These are phyloP conservation scores for Allantophomopsis cytisporea DNA, from an alignment of 2,329 filamentous ascomycete species.

Conservation along the genomic window DNA sequence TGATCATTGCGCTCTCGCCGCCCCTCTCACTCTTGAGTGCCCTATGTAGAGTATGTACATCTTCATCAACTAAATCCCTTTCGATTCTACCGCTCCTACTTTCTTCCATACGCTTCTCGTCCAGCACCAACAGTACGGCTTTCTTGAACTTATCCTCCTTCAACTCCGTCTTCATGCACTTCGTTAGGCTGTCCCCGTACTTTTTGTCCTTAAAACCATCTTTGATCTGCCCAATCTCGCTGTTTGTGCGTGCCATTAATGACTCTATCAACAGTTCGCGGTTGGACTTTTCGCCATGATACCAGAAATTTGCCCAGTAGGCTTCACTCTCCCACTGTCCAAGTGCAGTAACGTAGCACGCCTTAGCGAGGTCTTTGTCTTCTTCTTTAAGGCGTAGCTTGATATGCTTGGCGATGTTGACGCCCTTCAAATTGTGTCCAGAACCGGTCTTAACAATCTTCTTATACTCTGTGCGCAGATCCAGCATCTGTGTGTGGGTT, in stretches of 20 bases:
- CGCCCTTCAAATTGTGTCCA: slow-evolving; percentile 47
- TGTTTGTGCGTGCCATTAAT: slow-evolving; percentile 79
- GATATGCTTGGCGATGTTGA: slow-evolving; percentile 79
- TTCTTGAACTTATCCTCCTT: slow-evolving; percentile 94
- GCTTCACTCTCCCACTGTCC: slow-evolving; percentile 87
- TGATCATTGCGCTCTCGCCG: slow-evolving; percentile 78
- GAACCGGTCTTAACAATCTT: slow-evolving; percentile 67
- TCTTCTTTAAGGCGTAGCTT: slow-evolving; percentile 62
- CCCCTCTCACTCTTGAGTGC: slow-evolving; percentile 62
- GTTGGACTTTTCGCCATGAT: slow-evolving; percentile 73
- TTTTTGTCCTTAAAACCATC: slow-evolving; percentile 83
- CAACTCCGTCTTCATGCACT: slow-evolving; percentile 85
- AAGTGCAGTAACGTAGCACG: slow-evolving; percentile 78
- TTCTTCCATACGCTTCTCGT: slow-evolving; percentile 76
- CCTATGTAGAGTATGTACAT: slow-evolving; percentile 58
- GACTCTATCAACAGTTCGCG: slow-evolving; percentile 86
- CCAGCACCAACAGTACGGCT: slow-evolving; percentile 71
- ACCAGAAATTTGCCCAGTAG: slow-evolving; percentile 98
- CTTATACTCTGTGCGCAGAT: slow-evolving; percentile 84
- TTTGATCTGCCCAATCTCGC: slow-evolving; percentile 81
- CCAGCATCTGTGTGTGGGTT: slow-evolving; percentile 76
- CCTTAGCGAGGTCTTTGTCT: slow-evolving; percentile 71
- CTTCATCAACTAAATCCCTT: slow-evolving; percentile 46
- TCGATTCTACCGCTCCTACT: slow-evolving; percentile 29
- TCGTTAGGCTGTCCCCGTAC: slow-evolving; percentile 66